Evolutionary conservation across 164 flowering plant genomes (phyloP), one percentile per base, ranked within the genome.

Genomic region (Cinnamomum chago): DNA sequence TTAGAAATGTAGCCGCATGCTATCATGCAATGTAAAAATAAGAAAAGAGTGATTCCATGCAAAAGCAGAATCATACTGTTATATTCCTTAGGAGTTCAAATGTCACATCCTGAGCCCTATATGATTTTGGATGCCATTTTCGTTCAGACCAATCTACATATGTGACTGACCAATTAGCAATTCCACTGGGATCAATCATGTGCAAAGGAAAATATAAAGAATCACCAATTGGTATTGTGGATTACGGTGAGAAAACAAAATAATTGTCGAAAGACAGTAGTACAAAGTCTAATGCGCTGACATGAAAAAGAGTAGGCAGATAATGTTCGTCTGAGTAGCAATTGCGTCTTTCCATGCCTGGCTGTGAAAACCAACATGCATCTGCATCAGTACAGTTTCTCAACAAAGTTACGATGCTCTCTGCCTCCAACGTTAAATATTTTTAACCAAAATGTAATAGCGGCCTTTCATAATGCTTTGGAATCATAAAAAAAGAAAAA

Each of bases 91-190:
- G 76, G 74, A 95, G 90, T 72, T 88, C 93, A 73, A 78, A 81
- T 2, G 88, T 85, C 58, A 92, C 84, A 84, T 95, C 99, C 70
- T 81, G 82, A 51, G 87, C 85, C 68, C 81, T 82, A 68, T 90
- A 95, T 2, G 91, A 83, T 78, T 87, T 93, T 17, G 98, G 99
- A 82, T 95, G 98, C 99, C 98, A 95, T 86, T 93, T 95, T 73
- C 90, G 83, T 80, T 95, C 98, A 70, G 98, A 95, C 98, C 99
- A 93, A 82, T 95, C 99, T 73, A 95, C 99, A 81, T 93, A 92
- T 65, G 99, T 95, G 13, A 95, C 97, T 2, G 99, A 93, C 99
- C 99, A 92, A 76, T 91, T 93, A 24, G 99, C 87, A 66, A 93
- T 90, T 60, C 99, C 98, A 67, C 69, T 82, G 22, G 97, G 99